These are phyloP conservation scores for Dioscorea dumetorum DNA, from an alignment of 106 monocot genomes.

Conservation along the genomic window DNA sequence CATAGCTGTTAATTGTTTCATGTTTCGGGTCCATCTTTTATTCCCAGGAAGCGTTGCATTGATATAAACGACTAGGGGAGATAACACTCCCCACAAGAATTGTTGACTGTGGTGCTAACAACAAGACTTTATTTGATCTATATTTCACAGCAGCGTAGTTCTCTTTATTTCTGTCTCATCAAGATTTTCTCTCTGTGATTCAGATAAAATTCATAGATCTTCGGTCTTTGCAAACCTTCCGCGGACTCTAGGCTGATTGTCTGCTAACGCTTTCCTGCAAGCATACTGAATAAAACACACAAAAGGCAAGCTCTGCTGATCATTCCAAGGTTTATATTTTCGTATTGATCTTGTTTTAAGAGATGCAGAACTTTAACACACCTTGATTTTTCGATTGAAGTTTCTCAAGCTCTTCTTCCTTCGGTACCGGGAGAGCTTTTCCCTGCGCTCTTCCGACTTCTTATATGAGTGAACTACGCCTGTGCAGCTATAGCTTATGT, in stretches of 20 bases:
- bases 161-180: too few relatives aligned
- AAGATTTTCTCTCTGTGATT: not conserved
- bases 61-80: too few relatives aligned
- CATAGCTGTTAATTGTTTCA: too few relatives aligned
- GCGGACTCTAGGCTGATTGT: conserved; percentile 18
- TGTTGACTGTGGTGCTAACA: not conserved
- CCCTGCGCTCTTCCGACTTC: conserved; percentile 44
- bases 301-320: not conserved
- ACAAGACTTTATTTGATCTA: not conserved
- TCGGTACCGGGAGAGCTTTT: conserved; percentile 60
- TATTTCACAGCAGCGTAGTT: not conserved
- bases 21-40: too few relatives aligned
- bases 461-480: conserved; percentile 5
- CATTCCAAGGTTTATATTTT: too few relatives aligned
- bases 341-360: too few relatives aligned
- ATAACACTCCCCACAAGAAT: too few relatives aligned
- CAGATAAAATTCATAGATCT: not conserved
- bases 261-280: conserved; percentile 30
- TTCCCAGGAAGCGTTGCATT: too few relatives aligned
- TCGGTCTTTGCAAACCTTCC: conserved; percentile 29
- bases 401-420: conserved; percentile 55
- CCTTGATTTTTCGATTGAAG: conserved; percentile 70
- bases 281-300: conserved; percentile 15
- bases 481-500: not conserved
- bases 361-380: not conserved